These are phyloP conservation scores for Diplodia intermedia DNA, from an alignment of 2,329 filamentous ascomycete genomes.

Conservation along the genomic window DNA sequence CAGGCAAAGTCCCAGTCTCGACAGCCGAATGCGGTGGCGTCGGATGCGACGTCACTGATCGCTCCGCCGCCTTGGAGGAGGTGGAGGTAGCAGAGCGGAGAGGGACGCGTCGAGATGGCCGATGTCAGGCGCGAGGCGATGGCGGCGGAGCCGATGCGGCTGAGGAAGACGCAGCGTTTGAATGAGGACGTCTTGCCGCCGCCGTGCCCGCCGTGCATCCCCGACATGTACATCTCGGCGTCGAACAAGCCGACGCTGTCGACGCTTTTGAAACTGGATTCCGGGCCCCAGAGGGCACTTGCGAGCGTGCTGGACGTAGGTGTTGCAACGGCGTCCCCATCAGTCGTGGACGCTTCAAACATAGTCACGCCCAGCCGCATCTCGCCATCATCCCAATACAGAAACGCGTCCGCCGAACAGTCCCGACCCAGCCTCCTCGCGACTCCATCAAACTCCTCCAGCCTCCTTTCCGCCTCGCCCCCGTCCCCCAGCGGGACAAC, in stretches of 20 bases:
- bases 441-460: constrained; percentile 51
- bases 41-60: constrained; percentile 52
- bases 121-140: constrained; percentile 50
- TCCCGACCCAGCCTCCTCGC: constrained; percentile 51
- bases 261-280: constrained; percentile 46
- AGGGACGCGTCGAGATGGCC: constrained; percentile 59
- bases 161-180: constrained; percentile 69
- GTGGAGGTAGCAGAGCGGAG: constrained; percentile 66
- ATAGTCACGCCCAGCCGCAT: constrained; percentile 62
- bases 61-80: constrained; percentile 67
- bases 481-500: constrained; percentile 39
- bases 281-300: constrained; percentile 45
- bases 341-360: constrained; percentile 51
- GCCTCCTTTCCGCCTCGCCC: constrained; percentile 41
- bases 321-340: constrained; percentile 29
- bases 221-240: constrained; percentile 66
- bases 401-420: constrained; percentile 62
- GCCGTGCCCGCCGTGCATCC: constrained; percentile 65
- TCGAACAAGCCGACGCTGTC: constrained; percentile 63
- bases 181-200: constrained; percentile 68
- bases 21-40: constrained; percentile 66
- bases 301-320: constrained; percentile 30
- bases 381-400: constrained; percentile 58
- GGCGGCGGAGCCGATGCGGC: constrained; percentile 50
- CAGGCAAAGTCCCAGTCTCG: constrained; percentile 70